phyloP scores from a whole-genome alignment of 306 rosid genomes.

The Cyclanthera cordifolia region DNA sequence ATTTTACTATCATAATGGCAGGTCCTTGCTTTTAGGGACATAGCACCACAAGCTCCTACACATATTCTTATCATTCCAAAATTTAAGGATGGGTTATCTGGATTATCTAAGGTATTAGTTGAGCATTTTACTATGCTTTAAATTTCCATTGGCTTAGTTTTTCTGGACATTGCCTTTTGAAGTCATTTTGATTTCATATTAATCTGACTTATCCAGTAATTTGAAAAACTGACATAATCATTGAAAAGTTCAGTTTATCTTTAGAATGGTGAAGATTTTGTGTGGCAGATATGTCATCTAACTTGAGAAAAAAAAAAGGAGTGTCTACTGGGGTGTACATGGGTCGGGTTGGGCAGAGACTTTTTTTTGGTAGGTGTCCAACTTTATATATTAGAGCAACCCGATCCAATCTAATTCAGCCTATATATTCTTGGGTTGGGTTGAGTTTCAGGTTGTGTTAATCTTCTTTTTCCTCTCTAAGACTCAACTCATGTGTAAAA shows the following conservation, averaged over 20 bases:
- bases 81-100: constrained; percentile 67
- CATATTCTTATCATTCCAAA: constrained; percentile 80
- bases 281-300: background rate
- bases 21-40: constrained; percentile 95
- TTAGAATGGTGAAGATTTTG: background rate
- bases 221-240: background rate
- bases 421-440: no score
- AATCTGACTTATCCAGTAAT: background rate
- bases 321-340: no score
- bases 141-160: background rate
- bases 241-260: background rate
- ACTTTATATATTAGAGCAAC: no score
- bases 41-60: constrained; percentile 75
- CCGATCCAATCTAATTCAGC: no score
- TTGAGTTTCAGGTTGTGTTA: no score
- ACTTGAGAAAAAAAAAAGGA: background rate
- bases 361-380: no score
- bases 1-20: constrained; percentile 20
- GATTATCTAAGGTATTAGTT: constrained; percentile 60
- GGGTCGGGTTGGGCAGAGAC: no score
- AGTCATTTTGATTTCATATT: background rate
- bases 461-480: no score
- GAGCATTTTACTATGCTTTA: background rate
- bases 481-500: no score
- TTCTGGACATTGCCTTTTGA: background rate